These are phyloP conservation scores for Talaromyces pinophilus DNA, from an alignment of 2,329 filamentous ascomycete species.

Conservation along the genomic window DNA sequence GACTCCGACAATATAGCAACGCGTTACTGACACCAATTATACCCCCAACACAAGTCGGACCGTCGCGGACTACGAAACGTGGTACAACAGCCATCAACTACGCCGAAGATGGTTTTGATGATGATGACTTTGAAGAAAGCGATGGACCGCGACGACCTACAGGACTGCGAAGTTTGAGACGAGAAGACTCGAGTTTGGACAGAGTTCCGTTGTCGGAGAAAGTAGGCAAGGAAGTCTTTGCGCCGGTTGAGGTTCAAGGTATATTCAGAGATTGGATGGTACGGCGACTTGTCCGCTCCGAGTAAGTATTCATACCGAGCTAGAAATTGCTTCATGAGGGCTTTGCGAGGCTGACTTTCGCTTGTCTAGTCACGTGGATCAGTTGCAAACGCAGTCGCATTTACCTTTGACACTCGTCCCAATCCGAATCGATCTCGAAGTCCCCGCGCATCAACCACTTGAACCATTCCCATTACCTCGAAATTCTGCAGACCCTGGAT, in stretches of 20 bases:
- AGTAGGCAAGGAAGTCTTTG: constrained; percentile 76
- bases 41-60: constrained; percentile 66
- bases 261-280: constrained; percentile 97
- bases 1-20: constrained; percentile 87
- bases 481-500: constrained; percentile 41
- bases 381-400: constrained; percentile 66
- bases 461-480: constrained; percentile 51
- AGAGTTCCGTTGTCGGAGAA: constrained; percentile 70
- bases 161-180: constrained; percentile 73
- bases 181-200: constrained; percentile 68
- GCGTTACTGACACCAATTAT: constrained; percentile 84
- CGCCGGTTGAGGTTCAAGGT: constrained; percentile 80
- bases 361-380: constrained; percentile 53
- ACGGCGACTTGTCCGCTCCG: constrained; percentile 58
- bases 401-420: constrained; percentile 90
- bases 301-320: constrained; percentile 36
- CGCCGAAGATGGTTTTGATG: constrained; percentile 92
- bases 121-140: constrained; percentile 62
- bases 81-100: constrained; percentile 97
- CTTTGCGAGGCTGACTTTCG: background rate
- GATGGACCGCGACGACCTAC: constrained; percentile 72
- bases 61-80: constrained; percentile 88
- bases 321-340: background rate
- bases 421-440: constrained; percentile 93
- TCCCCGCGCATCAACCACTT: constrained; percentile 65